Evolutionary conservation across 768 basidiomycete species (phyloP), one percentile per base, ranked within the genome.

Genomic region (Psilocybe sp.): DNA sequence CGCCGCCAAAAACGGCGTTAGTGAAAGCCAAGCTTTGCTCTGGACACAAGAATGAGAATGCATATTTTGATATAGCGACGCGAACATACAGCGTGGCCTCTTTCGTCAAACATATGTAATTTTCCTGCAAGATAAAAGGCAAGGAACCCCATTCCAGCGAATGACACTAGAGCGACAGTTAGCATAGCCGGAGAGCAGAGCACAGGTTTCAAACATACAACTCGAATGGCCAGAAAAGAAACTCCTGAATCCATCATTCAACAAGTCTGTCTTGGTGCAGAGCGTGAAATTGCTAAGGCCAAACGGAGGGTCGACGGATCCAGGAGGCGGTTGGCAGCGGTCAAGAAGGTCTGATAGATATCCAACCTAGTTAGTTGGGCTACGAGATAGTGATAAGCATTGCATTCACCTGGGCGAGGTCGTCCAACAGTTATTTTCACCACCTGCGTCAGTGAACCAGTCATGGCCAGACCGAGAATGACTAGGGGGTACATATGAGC

Each of bases 221-320:
- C 90, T 92, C 3, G 92, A 86, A 68, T 97, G 94, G 1, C 95
- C 95, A 47, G 89, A 92, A 12, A 87, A 88, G 66, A 98, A 97
- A 62, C 92, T 94, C 58, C 89, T 80, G 73, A 92, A 98, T 1
- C 94, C 95, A 68, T 96, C 92, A 23, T 74, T 70, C 55, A 94
- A 65, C 14, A 64, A 58, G 54, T 89, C 69, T 4, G 80, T 74
- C 58, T 87, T 85, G 1, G 90, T 91, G 67, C 97, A 99, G 46
- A 96, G 84, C 5, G 79, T 75, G 46, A 77, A 80, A n/a, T 76
- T 82, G 0, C 85, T 82, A 7, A 98, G 71, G 0, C 90, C 88
- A 55, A 80, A 96, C 1, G 75, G 62, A 5, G 84, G 80, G 60
- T 97, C 87, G 1, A 67, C 69, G 3, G 87, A 75, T 4, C 85